Conservation (phyloP, 257 asterid genomes). For the Jasminum sambac region DNA sequence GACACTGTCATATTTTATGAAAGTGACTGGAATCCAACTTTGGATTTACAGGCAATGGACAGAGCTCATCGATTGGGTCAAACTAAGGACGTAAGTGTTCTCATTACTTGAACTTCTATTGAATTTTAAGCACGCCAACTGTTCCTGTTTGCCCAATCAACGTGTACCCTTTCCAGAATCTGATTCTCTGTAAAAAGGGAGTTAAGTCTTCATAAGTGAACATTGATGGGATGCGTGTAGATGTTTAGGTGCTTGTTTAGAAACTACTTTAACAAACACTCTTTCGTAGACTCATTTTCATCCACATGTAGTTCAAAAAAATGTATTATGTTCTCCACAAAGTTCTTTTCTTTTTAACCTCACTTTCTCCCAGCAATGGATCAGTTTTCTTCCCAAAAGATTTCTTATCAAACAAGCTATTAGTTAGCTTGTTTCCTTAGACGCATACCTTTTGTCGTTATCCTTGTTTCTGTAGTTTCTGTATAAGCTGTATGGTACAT, state of each 20-base stretch:
- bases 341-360: too few species aligned
- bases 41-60: conserved; percentile 98
- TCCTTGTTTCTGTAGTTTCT: not conserved
- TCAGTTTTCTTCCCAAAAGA: too few species aligned
- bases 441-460: not conserved
- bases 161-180: not conserved
- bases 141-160: conserved; percentile 1
- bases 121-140: conserved; percentile 6
- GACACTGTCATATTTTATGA: conserved; percentile 97
- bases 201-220: not conserved
- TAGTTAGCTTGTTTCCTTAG: not conserved
- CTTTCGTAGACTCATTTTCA: too few species aligned
- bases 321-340: too few species aligned
- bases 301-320: too few species aligned
- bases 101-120: conserved; percentile 15
- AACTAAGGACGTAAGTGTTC: conserved; percentile 73
- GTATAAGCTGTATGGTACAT: conserved; percentile 6
- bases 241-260: too few species aligned
- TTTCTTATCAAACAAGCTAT: too few species aligned
- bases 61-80: conserved; percentile 98
- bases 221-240: not conserved
- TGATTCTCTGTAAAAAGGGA: not conserved
- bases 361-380: too few species aligned
- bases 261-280: too few species aligned
- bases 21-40: conserved; percentile 99